Base-by-base conservation (phyloP, 1,139 yeast genomes). In the Yamadazyma atlantica region DNA sequence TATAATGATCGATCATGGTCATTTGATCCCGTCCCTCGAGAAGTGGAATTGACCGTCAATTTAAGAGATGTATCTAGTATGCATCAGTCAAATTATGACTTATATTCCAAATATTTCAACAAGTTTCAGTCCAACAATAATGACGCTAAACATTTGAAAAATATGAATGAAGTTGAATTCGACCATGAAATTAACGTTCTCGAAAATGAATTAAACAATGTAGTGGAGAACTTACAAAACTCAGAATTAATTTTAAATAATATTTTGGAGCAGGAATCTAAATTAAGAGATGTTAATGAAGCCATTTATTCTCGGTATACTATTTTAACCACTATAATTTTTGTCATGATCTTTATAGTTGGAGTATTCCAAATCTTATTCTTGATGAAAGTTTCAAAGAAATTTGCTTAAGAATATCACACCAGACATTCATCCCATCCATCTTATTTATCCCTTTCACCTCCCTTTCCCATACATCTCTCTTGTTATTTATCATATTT, bases 1-100 rank as follows among this genome's bases (percentile, higher is more conserved):
- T 70, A 62, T 50, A 51, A 51, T 35, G 77, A 71, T 47, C 63
- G 63, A 45, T 65, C 72, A 11, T 71, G 75, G 75, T 60, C 73
- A 16, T 71, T 68, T 47, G 49, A 53, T 15, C 69, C 73, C 4
- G 41, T 45, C 25, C 32, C 49, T 2, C 54, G 57, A 31, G 74
- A 71, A 33, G 53, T 71, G 14, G 64, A 64, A 40, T 37, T 70
- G 27, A 49, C 41, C 11, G 72, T 70, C 12, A 62, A 63, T 35
- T 60, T 70, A 38, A 60, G 68, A 43, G 64, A 64, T 43, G 57
- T 61, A 44, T 53, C 58, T 9, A 49, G 64, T 7, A 53, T 69
- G 46, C 54, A 57, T 38, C 47, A 54, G 28, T 65, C 74, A 3
- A 64, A 71, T 50, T 71, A 69, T 49, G 56, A 59, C 32, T 50